A percentile compares a stretch with the other conserved stretches of the same genome.
Evolutionary conservation across 305 asterid species (phyloP).

Genomic region (Fraxinus sp.): DNA sequence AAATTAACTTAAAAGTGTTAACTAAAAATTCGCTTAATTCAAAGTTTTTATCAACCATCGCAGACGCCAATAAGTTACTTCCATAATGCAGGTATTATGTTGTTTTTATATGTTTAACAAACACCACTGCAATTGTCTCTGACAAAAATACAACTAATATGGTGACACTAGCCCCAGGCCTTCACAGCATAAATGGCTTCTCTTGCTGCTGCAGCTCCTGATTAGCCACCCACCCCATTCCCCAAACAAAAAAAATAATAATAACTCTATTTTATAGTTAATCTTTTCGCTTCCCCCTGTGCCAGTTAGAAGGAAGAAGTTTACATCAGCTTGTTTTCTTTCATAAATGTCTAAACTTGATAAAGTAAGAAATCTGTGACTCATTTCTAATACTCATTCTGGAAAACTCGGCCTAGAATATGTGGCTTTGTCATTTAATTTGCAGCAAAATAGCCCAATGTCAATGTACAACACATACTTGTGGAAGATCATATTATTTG

Average conservation of each 20-base stretch:
- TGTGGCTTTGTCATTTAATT: neutral
- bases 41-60: neutral
- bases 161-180: neutral
- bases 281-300: neutral
- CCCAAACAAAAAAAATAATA: neutral
- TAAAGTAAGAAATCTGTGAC: neutral
- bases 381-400: neutral
- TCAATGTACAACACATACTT: neutral
- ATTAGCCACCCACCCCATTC: neutral
- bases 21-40: neutral
- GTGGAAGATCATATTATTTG: neutral
- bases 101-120: neutral
- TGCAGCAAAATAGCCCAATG: neutral
- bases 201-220: neutral
- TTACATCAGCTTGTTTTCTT: neutral
- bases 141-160: neutral
- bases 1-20: neutral
- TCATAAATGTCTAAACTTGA: neutral
- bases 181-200: neutral
- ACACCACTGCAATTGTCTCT: neutral
- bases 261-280: neutral
- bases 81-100: neutral
- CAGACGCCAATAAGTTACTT: neutral
- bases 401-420: neutral
- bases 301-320: neutral